Evolutionary conservation across 768 basidiomycete genomes (phyloP).

Genomic region (Macrolepiota dolichaula): DNA sequence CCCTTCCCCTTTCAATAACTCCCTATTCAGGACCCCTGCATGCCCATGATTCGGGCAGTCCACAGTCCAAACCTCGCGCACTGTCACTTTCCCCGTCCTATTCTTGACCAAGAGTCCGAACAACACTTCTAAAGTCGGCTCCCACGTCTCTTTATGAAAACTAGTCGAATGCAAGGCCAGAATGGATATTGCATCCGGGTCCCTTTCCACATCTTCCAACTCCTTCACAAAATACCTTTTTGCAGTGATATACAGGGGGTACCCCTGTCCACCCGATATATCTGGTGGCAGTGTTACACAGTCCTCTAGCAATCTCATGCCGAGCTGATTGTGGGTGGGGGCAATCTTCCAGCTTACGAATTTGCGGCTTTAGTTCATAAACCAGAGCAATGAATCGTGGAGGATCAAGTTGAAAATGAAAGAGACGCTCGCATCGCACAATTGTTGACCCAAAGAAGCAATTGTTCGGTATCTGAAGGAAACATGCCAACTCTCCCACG

Average conservation of each 20-base stretch:
- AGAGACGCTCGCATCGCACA: background rate
- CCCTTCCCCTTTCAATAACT: constrained; percentile 37
- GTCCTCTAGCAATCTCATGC: constrained; percentile 2
- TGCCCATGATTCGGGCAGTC: constrained; percentile 76
- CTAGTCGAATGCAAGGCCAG: constrained; percentile 68
- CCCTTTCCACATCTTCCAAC: constrained; percentile 27
- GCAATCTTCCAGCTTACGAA: background rate
- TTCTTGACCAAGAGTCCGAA: constrained; percentile 29
- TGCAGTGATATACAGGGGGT: constrained; percentile 50
- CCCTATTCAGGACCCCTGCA: constrained; percentile 51
- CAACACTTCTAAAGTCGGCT: constrained; percentile 51
- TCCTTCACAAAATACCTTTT: constrained; percentile 53
- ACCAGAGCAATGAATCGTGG: background rate
- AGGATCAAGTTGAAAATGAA: background rate
- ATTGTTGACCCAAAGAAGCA: background rate
- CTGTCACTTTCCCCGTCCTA: constrained; percentile 23
- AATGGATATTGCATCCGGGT: constrained; percentile 47
- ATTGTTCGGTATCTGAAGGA: background rate
- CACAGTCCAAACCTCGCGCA: constrained; percentile 63
- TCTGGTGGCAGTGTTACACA: constrained; percentile 11
- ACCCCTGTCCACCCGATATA: constrained; percentile 16
- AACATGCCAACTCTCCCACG: constrained; percentile 2
- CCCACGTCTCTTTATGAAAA: constrained; percentile 76
- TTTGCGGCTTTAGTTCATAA: background rate
- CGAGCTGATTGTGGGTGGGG: background rate